phyloP scores from a whole-genome alignment of 169 alveolate genomes.

The Plasmodium vinckei region DNA sequence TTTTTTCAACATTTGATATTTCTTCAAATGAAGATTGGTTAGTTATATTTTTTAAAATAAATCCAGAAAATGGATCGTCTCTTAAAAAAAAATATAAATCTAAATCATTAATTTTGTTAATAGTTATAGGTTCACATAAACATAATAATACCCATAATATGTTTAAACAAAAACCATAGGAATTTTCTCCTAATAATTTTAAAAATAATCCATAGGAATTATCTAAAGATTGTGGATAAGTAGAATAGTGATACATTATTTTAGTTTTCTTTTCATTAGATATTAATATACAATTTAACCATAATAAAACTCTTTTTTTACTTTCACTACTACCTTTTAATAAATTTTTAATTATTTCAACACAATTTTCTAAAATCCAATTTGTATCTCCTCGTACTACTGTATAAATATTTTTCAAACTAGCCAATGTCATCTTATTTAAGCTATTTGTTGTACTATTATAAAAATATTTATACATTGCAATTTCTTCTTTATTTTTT shows the following conservation, averaged over 20 bases:
- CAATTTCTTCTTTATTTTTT: slow-evolving; percentile 76
- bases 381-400: slow-evolving; percentile 77
- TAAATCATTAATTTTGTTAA: slow-evolving; percentile 75
- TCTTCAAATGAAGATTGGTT: slow-evolving; percentile 39
- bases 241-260: slow-evolving; percentile 72
- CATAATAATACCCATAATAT: slow-evolving; percentile 81
- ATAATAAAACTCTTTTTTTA: slow-evolving; percentile 75
- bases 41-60: slow-evolving; percentile 24
- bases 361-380: slow-evolving; percentile 79
- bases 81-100: slow-evolving; percentile 75
- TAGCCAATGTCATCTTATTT: slow-evolving; percentile 65
- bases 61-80: slow-evolving; percentile 56
- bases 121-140: slow-evolving; percentile 81
- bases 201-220: slow-evolving; percentile 59
- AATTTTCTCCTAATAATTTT: slow-evolving; percentile 78
- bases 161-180: slow-evolving; percentile 82
- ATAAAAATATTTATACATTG: slow-evolving; percentile 75
- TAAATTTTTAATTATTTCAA: slow-evolving; percentile 71
- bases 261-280: slow-evolving; percentile 80
- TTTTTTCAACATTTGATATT: slow-evolving; percentile 70
- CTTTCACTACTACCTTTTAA: slow-evolving; percentile 76
- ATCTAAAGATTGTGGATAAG: slow-evolving; percentile 73
- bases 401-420: slow-evolving; percentile 44
- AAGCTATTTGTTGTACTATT: slow-evolving; percentile 32
- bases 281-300: slow-evolving; percentile 77